Evolutionary conservation across 495 filamentous ascomycete genomes (phyloP).

Genomic region (Parathielavia appendiculata): DNA sequence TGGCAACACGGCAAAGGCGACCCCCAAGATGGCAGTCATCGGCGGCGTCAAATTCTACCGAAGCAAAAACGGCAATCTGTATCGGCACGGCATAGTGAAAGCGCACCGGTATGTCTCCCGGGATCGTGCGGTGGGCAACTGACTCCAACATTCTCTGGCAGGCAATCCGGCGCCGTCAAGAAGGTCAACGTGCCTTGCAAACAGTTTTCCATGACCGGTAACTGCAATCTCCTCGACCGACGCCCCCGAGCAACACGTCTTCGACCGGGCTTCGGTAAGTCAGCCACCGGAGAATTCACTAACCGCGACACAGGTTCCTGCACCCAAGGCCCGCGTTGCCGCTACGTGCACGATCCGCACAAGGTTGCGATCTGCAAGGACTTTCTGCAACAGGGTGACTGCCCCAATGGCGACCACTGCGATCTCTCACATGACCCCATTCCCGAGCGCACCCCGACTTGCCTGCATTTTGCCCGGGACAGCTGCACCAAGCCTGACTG

Average conservation of each 20-base stretch:
- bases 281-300: constrained; percentile 28
- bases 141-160: constrained; percentile 20
- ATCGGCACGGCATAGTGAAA: constrained; percentile 66
- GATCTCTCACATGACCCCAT: constrained; percentile 90
- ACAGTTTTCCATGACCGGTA: constrained; percentile 90
- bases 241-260: constrained; percentile 23
- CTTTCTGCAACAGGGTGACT: constrained; percentile 74
- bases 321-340: constrained; percentile 71
- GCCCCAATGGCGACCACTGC: constrained; percentile 73
- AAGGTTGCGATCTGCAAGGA: constrained; percentile 91
- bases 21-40: constrained; percentile 71
- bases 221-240: constrained; percentile 40
- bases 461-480: constrained; percentile 84
- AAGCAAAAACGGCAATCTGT: constrained; percentile 88
- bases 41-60: constrained; percentile 82
- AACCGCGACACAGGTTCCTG: constrained; percentile 62
- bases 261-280: constrained; percentile 28
- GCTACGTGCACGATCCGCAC: constrained; percentile 75
- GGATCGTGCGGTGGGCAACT: constrained; percentile 16
- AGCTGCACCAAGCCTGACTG: constrained; percentile 86
- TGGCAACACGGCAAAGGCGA: constrained; percentile 57
- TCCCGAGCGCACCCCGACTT: constrained; percentile 78
- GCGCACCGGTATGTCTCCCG: constrained; percentile 55
- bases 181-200: constrained; percentile 80
- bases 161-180: constrained; percentile 48